Conservation (phyloP, 2,329 filamentous ascomycete species). For the Stachybotrys elegans region DNA sequence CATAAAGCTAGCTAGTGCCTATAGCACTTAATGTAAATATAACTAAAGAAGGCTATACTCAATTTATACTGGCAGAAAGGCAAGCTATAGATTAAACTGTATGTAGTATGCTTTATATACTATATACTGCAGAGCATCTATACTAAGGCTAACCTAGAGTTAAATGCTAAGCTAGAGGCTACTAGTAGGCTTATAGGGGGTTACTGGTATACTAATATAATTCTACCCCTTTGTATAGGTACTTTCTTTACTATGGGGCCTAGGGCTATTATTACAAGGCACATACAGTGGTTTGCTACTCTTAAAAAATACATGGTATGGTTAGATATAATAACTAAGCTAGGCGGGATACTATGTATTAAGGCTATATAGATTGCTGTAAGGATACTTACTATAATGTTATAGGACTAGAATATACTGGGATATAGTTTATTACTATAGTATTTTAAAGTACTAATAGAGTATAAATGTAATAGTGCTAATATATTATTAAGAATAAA, state of each 20-base stretch:
- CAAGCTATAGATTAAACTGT: not conserved
- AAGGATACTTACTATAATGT: not conserved
- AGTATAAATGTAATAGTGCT: not conserved
- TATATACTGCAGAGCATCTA: conserved; percentile 3
- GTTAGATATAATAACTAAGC: not conserved
- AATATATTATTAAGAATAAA: not conserved
- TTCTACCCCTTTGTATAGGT: not conserved
- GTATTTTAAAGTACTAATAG: not conserved
- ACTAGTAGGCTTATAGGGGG: no score
- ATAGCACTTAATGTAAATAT: not conserved
- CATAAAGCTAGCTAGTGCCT: not conserved
- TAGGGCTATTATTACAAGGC: not conserved
- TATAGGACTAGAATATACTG: not conserved
- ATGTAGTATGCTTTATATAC: not conserved
- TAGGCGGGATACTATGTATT: not conserved
- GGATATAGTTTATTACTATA: conserved; percentile 1
- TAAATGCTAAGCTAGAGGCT: no score
- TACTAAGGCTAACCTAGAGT: not conserved
- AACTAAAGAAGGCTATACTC: not conserved
- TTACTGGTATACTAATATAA: not conserved
- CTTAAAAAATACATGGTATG: not conserved
- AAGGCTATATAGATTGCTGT: not conserved
- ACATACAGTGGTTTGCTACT: not conserved
- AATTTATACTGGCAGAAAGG: not conserved
- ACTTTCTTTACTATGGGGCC: not conserved